phyloP scores from a whole-genome alignment of 306 rosid genomes.

The Elaeagnus macrophylla region DNA sequence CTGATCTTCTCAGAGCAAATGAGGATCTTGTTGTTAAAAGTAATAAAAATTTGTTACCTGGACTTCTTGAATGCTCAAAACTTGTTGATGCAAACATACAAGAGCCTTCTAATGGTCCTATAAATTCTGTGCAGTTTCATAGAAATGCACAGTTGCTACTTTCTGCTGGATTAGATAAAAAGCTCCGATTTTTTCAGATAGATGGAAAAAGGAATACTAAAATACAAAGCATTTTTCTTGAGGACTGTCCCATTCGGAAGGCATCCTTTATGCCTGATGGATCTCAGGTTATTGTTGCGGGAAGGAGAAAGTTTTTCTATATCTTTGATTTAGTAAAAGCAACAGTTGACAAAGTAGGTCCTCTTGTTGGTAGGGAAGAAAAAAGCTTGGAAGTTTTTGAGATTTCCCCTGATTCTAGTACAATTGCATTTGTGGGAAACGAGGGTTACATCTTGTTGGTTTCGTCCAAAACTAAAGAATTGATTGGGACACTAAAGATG shows the following conservation, averaged over 20 bases:
- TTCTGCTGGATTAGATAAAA: slow-evolving; percentile 66
- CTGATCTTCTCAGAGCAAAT: slow-evolving; percentile 59
- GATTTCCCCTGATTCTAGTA: slow-evolving; percentile 76
- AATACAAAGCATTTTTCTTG: slow-evolving; percentile 76
- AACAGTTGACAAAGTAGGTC: slow-evolving; percentile 66
- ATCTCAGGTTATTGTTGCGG: slow-evolving; percentile 69
- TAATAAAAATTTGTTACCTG: slow-evolving; percentile 56
- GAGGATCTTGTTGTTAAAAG: slow-evolving; percentile 71
- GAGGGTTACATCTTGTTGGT: slow-evolving; percentile 91
- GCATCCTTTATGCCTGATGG: slow-evolving; percentile 87
- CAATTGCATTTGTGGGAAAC: slow-evolving; percentile 72
- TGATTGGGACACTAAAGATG: slow-evolving; percentile 83
- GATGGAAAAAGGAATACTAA: slow-evolving; percentile 86
- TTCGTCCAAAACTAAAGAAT: slow-evolving; percentile 71
- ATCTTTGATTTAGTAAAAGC: slow-evolving; percentile 76
- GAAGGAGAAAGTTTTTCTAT: slow-evolving; percentile 79
- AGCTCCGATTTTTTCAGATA: slow-evolving; percentile 71
- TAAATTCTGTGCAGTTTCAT: slow-evolving; percentile 79
- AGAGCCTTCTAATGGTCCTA: slow-evolving; percentile 59
- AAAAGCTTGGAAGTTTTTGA: slow-evolving; percentile 84
- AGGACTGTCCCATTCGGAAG: slow-evolving; percentile 64
- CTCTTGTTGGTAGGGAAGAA: slow-evolving; percentile 89
- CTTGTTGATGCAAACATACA: slow-evolving; percentile 71
- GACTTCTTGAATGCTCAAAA: slow-evolving; percentile 56
- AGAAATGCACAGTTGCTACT: slow-evolving; percentile 75